Conservation (phyloP, 1,139 yeast species). For the Yamadazyma epiphylla region DNA sequence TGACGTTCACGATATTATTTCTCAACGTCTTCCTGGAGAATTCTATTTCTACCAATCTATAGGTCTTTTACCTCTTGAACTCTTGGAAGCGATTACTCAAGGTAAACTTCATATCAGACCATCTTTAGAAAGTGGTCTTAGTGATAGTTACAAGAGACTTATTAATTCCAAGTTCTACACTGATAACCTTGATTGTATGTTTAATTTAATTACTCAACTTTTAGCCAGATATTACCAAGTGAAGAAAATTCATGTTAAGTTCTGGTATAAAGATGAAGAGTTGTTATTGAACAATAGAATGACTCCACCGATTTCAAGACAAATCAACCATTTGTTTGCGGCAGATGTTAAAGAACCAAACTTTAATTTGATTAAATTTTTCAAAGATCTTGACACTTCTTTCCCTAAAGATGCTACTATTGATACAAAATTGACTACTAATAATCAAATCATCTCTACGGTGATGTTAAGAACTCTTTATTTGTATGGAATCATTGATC, state of each 20-base stretch:
- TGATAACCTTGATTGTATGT: conserved; percentile 53
- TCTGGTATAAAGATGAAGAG: conserved; percentile 55
- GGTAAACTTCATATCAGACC: conserved; percentile 64
- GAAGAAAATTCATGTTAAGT: conserved; percentile 55
- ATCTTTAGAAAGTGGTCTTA: conserved; percentile 65
- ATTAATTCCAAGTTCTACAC: conserved; percentile 44
- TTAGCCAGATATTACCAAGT: conserved; percentile 85
- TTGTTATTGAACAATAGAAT: conserved; percentile 50
- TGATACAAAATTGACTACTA: conserved; percentile 25
- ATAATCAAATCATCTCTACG: conserved; percentile 58
- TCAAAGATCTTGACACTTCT: conserved; percentile 15
- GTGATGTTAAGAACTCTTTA: conserved; percentile 55
- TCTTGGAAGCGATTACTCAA: conserved; percentile 65
- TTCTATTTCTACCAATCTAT: conserved; percentile 75
- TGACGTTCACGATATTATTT: conserved; percentile 78
- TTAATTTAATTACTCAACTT: conserved; percentile 67
- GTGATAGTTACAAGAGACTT: conserved; percentile 55
- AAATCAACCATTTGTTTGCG: conserved; percentile 31
- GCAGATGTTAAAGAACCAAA: conserved; percentile 12
- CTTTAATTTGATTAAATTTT: conserved; percentile 34
- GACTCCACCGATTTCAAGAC: conserved; percentile 34
- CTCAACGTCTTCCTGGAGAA: conserved; percentile 86
- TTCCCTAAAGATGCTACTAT: conserved; percentile 11
- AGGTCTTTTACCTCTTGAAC: conserved; percentile 66
- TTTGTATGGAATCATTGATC: conserved; percentile 52